Evolutionary conservation across 306 rosid genomes (phyloP), one percentile per base, ranked within the genome.

Genomic region (Sicyos edulis): DNA sequence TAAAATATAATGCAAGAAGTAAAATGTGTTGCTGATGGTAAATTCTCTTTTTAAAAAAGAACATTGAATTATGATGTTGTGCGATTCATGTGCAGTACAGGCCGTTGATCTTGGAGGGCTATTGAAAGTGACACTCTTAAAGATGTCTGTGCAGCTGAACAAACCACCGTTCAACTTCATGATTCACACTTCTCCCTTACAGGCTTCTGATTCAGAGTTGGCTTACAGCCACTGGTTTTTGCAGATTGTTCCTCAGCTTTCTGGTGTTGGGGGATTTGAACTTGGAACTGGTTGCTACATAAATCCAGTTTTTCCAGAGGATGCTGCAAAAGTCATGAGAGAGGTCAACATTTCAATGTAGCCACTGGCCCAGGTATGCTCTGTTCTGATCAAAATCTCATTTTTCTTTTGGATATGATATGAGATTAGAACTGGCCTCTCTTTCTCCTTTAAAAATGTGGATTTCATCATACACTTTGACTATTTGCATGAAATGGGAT

Each of bases 241-340:
- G 79, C 97, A 91, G 77, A 89, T 91, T 64, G 76, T 89, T 53
- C 91, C 97, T 50, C 97, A 91, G 40, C 83, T 91, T 57, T 78
- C 80, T 45, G 88, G 82, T 7, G 56, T 80, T 7, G 89, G 87
- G 0, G 97, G 97, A 13, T 87, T 91, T 55, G 97, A 91, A 79
- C 80, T 89, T 4, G 96, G 96, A 84, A 80, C 85, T 29, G 91
- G 97, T 15, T 91, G 96, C 70, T 81, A 84, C 83, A 89, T 91
- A 49, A 91, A 91, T 77, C 91, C 93, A 7, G 88, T 91, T 53
- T 80, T 91, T 70, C 97, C 93, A 0, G 97, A 89, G 82, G 97
- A 89, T 79, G 96, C 96, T 50, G 97, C 97, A 53, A 79, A 80
- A 84, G 78, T 87, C 81, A 75, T 91, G 73, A 86, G 93, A 80